Evolutionary conservation across 2,329 filamentous ascomycete species (phyloP), one percentile per base, ranked within the genome.

Genomic region (Tolypocladium guangdongense): DNA sequence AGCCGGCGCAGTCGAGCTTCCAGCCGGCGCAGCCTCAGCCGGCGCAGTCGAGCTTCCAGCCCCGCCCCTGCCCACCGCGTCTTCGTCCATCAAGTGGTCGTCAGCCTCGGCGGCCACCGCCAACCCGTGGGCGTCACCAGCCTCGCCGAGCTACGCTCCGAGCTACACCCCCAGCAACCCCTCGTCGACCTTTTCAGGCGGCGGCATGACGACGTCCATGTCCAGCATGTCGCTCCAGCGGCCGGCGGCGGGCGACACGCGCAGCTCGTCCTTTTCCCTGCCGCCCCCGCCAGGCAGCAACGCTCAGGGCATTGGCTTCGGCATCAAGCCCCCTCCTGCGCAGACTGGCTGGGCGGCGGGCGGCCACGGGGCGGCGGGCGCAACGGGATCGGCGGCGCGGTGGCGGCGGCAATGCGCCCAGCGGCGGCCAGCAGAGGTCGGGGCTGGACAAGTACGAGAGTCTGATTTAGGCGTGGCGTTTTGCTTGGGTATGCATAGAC

Each of bases 381-480:
- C 58, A 41, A 51, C 54, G 4, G 59, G 32, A 62, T 63, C 52
- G 62, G 59, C 50, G 65, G 50, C 54, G 62, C 27, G 55, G 36
- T 60, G 59, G 46, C 58, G 64, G 49, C 61, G 63, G 55, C 61
- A 64, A 56, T 61, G 64, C 56, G 60, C 61, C 52, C 20, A 50
- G 53, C 11, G 56, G 59, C 33, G 55, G 54, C 45, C 66, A 69
- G 53, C 68, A 66, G 54, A 76, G 74, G 60, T 75, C 76, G 6
- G 82, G 83, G 0, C 70, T 87, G 68, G 82, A 85, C 67, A 84
- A 83, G 69, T 87, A 86, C 58, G 78, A 84, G 66, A 87, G 84
- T 69, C 64, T 87, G 59, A 66, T 87, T 60, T 86, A 70, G 62
- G 55, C 45, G 10, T 33, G 12, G 47, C 20, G 39, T 50, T 27